Evolutionary conservation across 345 rosid genomes (phyloP), one percentile per base, ranked within the genome.

Genomic region (Laguncularia racemosa): DNA sequence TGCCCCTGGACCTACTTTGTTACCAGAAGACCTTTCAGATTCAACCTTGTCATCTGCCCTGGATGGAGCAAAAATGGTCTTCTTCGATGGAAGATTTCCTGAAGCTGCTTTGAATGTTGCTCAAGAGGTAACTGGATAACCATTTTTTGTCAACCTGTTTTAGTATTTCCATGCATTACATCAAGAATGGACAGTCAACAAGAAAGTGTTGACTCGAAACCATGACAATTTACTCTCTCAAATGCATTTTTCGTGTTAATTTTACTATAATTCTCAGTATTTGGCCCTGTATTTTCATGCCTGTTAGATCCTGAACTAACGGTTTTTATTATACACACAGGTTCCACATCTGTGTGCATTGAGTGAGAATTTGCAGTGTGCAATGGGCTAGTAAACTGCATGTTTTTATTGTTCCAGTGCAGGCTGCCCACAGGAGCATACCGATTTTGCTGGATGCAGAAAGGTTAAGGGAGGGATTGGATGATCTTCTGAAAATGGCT

Each of bases 381-480:
- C 43, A 40, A 1, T 40, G 20, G 57, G 46, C 46, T 33, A 52
- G 47, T 33, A 46, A 20, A 57, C n/a, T 44, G 51, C 33, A 57
- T 21, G 20, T 44, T 43, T 59, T 46, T 47, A 46, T 51, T 58
- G 46, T 73, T 83, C 74, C 91, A 83, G 86, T 68, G 72, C 88
- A 89, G 96, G 95, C 96, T 62, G 20, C 63, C 65, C 65, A 67
- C 73, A 80, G 56, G 87, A 78, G 75, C 65, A 80, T 92, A 68
- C 93, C 93, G 47, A 81, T 92, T 75, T 63, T 92, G 69, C 73
- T 91, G 57, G 98, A 92, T 62, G 88, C 78, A 53, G 96, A 89
- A 71, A 83, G 81, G 76, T 79, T 74, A 76, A 78, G 98, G 73
- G 96, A 92, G 71, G 80, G 91, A 17, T 61, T 92, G 72, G 91